These are phyloP conservation scores for Halteria grandinella DNA, from an alignment of 73 alveolate genomes.

Conservation along the genomic window DNA sequence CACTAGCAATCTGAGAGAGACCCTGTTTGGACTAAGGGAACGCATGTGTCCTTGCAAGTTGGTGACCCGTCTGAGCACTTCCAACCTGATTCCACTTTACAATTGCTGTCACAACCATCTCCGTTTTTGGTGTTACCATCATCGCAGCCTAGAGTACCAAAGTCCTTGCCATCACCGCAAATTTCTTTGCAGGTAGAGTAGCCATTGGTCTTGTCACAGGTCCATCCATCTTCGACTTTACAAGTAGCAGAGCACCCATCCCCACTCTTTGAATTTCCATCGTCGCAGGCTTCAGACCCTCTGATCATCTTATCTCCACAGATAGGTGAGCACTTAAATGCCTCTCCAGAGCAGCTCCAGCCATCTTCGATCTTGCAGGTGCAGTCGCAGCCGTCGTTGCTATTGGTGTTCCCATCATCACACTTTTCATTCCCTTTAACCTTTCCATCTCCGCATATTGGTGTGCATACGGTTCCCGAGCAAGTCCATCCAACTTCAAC, in stretches of 20 bases:
- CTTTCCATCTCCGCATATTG: slow-evolving; percentile 64
- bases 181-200: too few species aligned
- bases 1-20: not conserved
- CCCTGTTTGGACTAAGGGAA: not conserved
- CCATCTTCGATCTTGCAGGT: slow-evolving; percentile 51
- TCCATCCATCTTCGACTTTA: slow-evolving; percentile 69
- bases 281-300: slow-evolving; percentile 33
- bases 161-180: not conserved
- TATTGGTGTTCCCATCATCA: slow-evolving; percentile 49
- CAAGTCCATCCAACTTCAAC: slow-evolving; percentile 68
- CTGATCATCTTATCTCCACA: too few species aligned
- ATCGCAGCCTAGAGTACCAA: not conserved
- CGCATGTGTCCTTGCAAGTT: slow-evolving; percentile 6
- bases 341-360: slow-evolving; percentile 46
- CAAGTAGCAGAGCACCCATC: slow-evolving; percentile 59
- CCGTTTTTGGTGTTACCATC: not conserved
- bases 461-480: slow-evolving; percentile 61
- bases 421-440: not conserved
- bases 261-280: not conserved
- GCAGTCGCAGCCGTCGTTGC: slow-evolving; percentile 54
- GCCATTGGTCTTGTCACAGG: slow-evolving; percentile 52
- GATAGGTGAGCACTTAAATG: not conserved
- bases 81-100: slow-evolving; percentile 39
- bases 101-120: not conserved
- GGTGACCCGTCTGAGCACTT: slow-evolving; percentile 42